Percentiles rank a stretch among this genome's conserved stretches.
These are phyloP conservation scores for Polyplosphaeria fusca DNA, from an alignment of 495 filamentous ascomycete genomes.

Conservation along the genomic window DNA sequence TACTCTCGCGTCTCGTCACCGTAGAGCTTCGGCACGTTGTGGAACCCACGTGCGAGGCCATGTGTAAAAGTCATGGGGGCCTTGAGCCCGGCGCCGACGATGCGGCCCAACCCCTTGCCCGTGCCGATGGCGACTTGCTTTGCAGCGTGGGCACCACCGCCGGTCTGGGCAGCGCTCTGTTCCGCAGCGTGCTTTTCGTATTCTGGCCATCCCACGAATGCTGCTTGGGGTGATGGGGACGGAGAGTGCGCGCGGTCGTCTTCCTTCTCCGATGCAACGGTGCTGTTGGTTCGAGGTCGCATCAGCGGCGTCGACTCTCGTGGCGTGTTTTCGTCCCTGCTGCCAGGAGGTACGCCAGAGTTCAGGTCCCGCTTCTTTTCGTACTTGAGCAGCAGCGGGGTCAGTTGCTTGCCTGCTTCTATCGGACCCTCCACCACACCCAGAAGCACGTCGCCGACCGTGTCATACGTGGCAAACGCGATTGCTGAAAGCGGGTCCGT, in stretches of 20 bases:
- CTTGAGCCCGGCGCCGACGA: conserved; percentile 65
- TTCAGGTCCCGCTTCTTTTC: background rate
- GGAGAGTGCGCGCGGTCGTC: background rate
- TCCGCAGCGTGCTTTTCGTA: background rate
- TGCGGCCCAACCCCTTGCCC: conserved; percentile 61
- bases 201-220: no score
- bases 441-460: conserved; percentile 11
- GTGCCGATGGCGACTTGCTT: conserved; percentile 57
- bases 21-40: conserved; percentile 77
- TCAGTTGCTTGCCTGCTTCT: background rate
- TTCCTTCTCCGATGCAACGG: background rate
- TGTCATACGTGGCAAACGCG: conserved; percentile 39
- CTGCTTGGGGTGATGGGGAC: background rate
- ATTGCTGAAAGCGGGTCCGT: conserved; percentile 41
- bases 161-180: background rate
- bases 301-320: background rate
- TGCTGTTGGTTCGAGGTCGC: background rate
- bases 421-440: conserved; percentile 18
- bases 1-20: conserved; percentile 66
- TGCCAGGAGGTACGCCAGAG: background rate
- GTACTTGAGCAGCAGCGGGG: background rate
- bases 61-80: conserved; percentile 77
- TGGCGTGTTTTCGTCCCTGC: background rate
- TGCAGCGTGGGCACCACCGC: background rate
- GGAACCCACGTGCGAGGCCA: conserved; percentile 73